Evolutionary conservation across 805 yeast species (phyloP).

Genomic region (Ogataea thermomethanolica): DNA sequence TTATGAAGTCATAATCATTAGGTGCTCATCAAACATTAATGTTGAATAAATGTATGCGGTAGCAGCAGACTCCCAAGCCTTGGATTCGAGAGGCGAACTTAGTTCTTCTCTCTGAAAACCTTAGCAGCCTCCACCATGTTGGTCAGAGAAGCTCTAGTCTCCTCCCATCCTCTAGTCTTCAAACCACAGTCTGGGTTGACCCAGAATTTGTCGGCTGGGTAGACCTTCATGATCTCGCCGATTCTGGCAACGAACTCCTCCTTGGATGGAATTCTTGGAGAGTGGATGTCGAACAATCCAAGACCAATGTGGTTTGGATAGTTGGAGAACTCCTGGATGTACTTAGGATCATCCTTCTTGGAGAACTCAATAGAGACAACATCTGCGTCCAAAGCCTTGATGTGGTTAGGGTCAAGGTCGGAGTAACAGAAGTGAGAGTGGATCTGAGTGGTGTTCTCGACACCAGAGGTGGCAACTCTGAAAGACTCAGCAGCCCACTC

Average conservation of each 20-base stretch:
- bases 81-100: conserved; percentile 10
- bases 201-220: conserved; percentile 99
- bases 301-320: conserved; percentile 99
- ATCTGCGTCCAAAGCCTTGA: conserved; percentile 99
- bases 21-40: conserved; percentile 30
- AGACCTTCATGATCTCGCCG: conserved; percentile 89
- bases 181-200: conserved; percentile 99
- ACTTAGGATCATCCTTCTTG: conserved; percentile 98
- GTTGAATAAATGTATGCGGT: conserved; percentile 36
- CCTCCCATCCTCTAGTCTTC: conserved; percentile 99
- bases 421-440: conserved; percentile 99
- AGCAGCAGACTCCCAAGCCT: conserved; percentile 7
- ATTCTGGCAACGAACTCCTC: conserved; percentile 94
- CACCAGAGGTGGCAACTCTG: conserved; percentile 99
- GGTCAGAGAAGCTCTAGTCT: conserved; percentile 90
- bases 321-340: conserved; percentile 95
- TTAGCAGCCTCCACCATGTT: conserved; percentile 99
- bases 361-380: conserved; percentile 99
- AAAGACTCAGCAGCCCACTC: conserved; percentile 99
- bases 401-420: conserved; percentile 98
- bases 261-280: conserved; percentile 98
- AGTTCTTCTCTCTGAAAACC: conserved; percentile 63
- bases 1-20: conserved; percentile 16
- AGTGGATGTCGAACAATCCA: conserved; percentile 98
- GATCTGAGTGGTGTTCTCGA: conserved; percentile 89